These are phyloP conservation scores for Teratosphaeria destructans DNA, from an alignment of 2,329 filamentous ascomycete species.

Conservation along the genomic window DNA sequence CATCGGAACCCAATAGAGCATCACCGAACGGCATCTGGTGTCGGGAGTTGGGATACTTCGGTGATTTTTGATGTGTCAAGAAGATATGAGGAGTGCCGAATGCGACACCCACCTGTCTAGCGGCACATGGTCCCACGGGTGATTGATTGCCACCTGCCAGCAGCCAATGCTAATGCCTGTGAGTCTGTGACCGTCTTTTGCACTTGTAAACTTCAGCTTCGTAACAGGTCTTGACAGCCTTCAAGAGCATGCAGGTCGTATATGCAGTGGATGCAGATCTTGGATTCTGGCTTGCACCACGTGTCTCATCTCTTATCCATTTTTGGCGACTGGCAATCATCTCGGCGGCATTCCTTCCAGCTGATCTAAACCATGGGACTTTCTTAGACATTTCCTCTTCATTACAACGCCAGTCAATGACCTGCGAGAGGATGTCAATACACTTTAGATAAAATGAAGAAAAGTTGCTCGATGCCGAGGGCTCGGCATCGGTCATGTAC, in stretches of 20 bases:
- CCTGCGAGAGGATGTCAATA: no score
- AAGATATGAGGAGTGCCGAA: background rate
- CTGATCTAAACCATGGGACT: background rate
- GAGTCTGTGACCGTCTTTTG: background rate
- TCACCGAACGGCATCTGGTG: no score
- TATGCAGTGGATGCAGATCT: background rate
- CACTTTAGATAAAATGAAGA: background rate
- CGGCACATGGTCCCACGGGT: background rate
- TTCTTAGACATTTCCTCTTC: background rate
- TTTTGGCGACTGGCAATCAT: background rate
- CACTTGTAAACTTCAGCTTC: background rate
- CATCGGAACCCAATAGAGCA: no score
- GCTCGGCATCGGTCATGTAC: background rate
- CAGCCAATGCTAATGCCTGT: no score
- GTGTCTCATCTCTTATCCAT: background rate
- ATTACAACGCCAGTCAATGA: no score
- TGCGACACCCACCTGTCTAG: background rate
- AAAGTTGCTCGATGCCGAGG: background rate
- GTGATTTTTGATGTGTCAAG: no score
- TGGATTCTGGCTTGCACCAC: background rate
- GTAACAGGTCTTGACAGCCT: background rate
- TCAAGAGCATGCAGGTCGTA: background rate
- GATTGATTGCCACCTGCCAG: background rate
- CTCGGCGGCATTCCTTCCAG: background rate
- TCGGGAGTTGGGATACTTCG: no score